Evolutionary conservation across 2,329 filamentous ascomycete species (phyloP).

Genomic region (Pestalotiopsis sp.): DNA sequence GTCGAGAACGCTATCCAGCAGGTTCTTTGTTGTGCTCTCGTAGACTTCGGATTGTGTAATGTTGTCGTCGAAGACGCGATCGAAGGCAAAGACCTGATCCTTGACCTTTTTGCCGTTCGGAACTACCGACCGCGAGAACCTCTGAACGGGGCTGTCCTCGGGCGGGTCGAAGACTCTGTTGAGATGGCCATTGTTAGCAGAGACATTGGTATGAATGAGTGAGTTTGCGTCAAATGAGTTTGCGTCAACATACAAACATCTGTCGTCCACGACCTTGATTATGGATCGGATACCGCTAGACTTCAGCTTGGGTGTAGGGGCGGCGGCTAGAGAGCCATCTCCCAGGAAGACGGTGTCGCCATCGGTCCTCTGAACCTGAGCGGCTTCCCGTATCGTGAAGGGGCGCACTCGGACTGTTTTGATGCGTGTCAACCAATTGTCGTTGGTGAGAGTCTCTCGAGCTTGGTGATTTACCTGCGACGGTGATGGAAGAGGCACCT

Average conservation of each 20-base stretch:
- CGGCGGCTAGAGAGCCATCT: slow-evolving; percentile 90
- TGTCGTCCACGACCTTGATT: slow-evolving; percentile 95
- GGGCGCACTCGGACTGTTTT: slow-evolving; percentile 67
- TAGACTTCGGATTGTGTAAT: slow-evolving; percentile 92
- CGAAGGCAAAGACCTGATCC: slow-evolving; percentile 96
- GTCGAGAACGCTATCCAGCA: slow-evolving; percentile 94
- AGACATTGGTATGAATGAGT: background rate
- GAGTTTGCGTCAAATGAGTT: slow-evolving; percentile 23
- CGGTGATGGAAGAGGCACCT: slow-evolving; percentile 61
- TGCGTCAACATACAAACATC: slow-evolving; percentile 77
- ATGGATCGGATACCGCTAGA: slow-evolving; percentile 87
- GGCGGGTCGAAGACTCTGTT: slow-evolving; percentile 92
- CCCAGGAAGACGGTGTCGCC: slow-evolving; percentile 93
- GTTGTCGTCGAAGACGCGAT: slow-evolving; percentile 95
- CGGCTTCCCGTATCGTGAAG: slow-evolving; percentile 88
- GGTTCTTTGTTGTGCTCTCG: slow-evolving; percentile 83
- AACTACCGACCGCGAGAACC: slow-evolving; percentile 81
- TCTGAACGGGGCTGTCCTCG: slow-evolving; percentile 89
- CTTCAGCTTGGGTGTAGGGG: slow-evolving; percentile 80
- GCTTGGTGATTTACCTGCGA: slow-evolving; percentile 47
- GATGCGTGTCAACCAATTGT: slow-evolving; percentile 29
- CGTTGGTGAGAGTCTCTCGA: background rate
- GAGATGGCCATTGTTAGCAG: background rate
- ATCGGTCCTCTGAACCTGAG: slow-evolving; percentile 79
- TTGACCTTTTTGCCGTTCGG: slow-evolving; percentile 89